Evolutionary conservation across 1,139 yeast species (phyloP), one percentile per base, ranked within the genome.

Genomic region (Debaryomycetaceae sp.): DNA sequence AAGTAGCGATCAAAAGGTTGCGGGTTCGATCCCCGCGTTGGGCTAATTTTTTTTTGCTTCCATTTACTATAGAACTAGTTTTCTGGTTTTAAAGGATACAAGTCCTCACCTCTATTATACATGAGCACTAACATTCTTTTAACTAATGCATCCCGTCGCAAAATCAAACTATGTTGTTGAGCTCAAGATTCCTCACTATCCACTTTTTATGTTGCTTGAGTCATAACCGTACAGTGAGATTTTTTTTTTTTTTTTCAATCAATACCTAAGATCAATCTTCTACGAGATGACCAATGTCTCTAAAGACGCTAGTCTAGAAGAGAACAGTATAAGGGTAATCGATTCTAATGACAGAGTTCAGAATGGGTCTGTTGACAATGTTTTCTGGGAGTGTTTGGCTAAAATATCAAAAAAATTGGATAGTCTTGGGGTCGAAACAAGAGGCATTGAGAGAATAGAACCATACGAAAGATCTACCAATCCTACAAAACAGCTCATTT

Each of bases 381-480:
- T 39, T 11, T 20, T 47, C 11, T 50, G 53, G 52, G 35, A 33
- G 6, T 30, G 37, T 17, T 37, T 57, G 35, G 42, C 48, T 11
- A 38, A 36, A 17, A 47, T 56, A 1, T 65, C 69, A 2, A 50
- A 58, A 24, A 61, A 60, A 41, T 52, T 73, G 30, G 78, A 74
- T 52, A 55, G 68, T 4, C 54, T 70, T 31, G 79, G 95, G 0
- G 86, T 87, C 1, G 97, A 90, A 61, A 70, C 83, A 2, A 74
- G 93, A 53, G 97, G 97, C 43, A 85, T 90, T 41, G 91, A 87
- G 52, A 71, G 97, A 51, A 81, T 87, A 30, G 68, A 78, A 40
- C 87, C 95, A 0, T 73, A 81, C 49, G 89, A 87, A 49, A 71
- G 97, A 49, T 72, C 83, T 24, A 66, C 76, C 5, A 75, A 78